phyloP scores from a whole-genome alignment of 768 basidiomycete genomes.

The Pleurotus citrinopileatus region DNA sequence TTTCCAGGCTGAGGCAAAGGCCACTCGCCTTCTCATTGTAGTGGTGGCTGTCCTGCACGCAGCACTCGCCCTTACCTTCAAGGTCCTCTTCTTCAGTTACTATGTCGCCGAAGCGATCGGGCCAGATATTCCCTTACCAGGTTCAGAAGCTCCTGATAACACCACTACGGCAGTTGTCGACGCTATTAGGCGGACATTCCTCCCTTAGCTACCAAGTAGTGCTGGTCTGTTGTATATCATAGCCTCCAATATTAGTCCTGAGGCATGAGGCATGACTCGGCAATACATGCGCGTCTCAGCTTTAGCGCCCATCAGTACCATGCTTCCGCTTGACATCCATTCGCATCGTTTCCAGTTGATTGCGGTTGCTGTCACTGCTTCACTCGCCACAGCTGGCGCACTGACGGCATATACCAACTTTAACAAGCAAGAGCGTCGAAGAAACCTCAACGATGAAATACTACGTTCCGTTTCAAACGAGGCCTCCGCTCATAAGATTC shows the following conservation, averaged over 20 bases:
- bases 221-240: not conserved
- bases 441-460: conserved; percentile 55
- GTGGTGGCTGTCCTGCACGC: conserved; percentile 73
- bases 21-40: conserved; percentile 80
- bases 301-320: conserved; percentile 13
- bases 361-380: conserved; percentile 61
- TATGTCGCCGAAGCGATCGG: conserved; percentile 45
- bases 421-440: conserved; percentile 43
- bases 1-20: conserved; percentile 78
- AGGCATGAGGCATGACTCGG: too few relatives aligned
- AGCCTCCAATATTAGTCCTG: too few relatives aligned
- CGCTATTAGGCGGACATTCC: not conserved
- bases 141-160: conserved; percentile 32
- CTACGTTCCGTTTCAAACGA: conserved; percentile 44
- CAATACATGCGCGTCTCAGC: too few relatives aligned
- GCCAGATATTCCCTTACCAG: conserved; percentile 37
- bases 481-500: conserved; percentile 13
- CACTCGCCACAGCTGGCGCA: conserved; percentile 55
- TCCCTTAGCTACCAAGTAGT: not conserved
- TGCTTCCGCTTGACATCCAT: conserved; percentile 33
- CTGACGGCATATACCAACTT: conserved; percentile 59
- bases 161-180: conserved; percentile 17
- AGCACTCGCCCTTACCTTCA: conserved; percentile 81
- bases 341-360: conserved; percentile 67
- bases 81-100: conserved; percentile 65